A percentile compares a stretch with the other conserved stretches of the same genome.
phyloP scores from a whole-genome alignment of 768 basidiomycete species.

The Boletus subcaerulescens region DNA sequence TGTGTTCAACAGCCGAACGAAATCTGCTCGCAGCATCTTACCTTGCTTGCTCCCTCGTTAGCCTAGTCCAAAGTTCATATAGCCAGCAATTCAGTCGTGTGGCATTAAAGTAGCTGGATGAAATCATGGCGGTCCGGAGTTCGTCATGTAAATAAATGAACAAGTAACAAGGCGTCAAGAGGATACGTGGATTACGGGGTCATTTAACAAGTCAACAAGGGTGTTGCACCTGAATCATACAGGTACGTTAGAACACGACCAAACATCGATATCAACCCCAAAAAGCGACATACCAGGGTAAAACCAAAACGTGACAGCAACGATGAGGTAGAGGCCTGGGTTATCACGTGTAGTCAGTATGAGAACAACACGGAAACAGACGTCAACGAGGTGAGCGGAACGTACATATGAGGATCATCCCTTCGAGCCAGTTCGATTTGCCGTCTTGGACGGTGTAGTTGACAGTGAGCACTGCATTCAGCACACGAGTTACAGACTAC shows the following conservation, averaged over 20 bases:
- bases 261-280: background rate
- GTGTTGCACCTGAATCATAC: background rate
- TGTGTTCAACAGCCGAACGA: too few relatives aligned
- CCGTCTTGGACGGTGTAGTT: slow-evolving; percentile 85
- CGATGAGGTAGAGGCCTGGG: slow-evolving; percentile 52
- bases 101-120: too few relatives aligned
- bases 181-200: background rate
- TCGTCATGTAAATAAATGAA: too few relatives aligned
- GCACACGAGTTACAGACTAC: background rate
- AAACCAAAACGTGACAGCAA: slow-evolving; percentile 54
- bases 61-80: too few relatives aligned
- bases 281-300: slow-evolving; percentile 40
- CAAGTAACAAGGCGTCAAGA: too few relatives aligned
- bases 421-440: slow-evolving; percentile 92
- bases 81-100: too few relatives aligned
- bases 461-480: slow-evolving; percentile 68
- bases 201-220: background rate
- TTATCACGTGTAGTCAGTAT: slow-evolving; percentile 2
- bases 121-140: too few relatives aligned
- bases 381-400: background rate
- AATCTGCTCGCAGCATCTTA: too few relatives aligned
- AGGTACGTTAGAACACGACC: slow-evolving; percentile 1
- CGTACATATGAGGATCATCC: slow-evolving; percentile 69
- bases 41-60: too few relatives aligned
- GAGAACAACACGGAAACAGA: background rate